Base-by-base conservation (phyloP, 345 rosid genomes). In the Eucalyptus leucophloia region DNA sequence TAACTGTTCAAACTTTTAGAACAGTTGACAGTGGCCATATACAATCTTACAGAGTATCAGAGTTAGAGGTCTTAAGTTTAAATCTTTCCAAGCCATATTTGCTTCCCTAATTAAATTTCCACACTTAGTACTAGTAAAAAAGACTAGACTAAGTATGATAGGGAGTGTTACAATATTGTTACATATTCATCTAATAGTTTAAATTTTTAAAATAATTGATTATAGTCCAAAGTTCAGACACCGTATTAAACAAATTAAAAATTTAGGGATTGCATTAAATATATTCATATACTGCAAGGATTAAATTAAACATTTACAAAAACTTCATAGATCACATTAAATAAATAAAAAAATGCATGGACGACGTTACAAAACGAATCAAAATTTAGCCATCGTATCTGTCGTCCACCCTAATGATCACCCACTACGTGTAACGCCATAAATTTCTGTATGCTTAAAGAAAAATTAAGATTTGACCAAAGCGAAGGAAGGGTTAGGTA, bases 1-100 rank as follows among this genome's bases (percentile, higher is more conserved):
- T 53, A 53, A 53, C 0, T 1, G 1, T 0, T 19, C 1, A 19
- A 53, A 8, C 0, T 53, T 53, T 53, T 53, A 18, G 0, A 53
- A 19, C 2, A 3, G 0, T 53, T 19, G 10, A 19, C 5, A 1
- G 9, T 53, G 1, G 0, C 1, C 10, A 53, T 53, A 53, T 53
- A 53, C 19, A 53, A 8, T 53, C 0, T 53, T 53, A 53, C 1
- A 53, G 3, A 8, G 1, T 53, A 53, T 53, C 0, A 8, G 2
- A 53, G 0, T 53, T 53, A 0, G 11, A 53, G 0, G 5, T 53
- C 5, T 53, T 53, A 8, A 19, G 11, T 19, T 53, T 11, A 53
- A 53, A 53, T 8, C 0, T 53, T 19, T 53, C 26, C 2, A 4
- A 53, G 58, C 1, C 5, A 0, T 53, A 53, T 53, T 53, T 19